Percentiles rank a stretch among this genome's conserved stretches.
These are phyloP conservation scores for Tylopilus intermedius DNA, from an alignment of 768 basidiomycete genomes.

Conservation along the genomic window DNA sequence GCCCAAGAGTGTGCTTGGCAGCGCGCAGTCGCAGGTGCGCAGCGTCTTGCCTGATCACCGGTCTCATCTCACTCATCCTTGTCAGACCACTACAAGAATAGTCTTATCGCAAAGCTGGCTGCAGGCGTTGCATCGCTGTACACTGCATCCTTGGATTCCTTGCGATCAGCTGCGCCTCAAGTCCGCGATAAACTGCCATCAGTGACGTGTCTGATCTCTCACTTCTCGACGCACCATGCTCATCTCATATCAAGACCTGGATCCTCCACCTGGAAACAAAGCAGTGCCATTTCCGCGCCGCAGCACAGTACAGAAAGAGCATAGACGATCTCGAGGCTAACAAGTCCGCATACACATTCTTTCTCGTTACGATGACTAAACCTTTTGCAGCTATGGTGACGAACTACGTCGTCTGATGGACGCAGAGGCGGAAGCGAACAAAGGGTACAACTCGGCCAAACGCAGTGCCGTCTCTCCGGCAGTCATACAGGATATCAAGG, in stretches of 20 bases:
- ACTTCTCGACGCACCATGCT: slow-evolving; percentile 4
- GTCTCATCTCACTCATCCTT: background rate
- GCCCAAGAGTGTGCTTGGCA: slow-evolving; percentile 98
- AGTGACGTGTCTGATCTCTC: slow-evolving; percentile 34
- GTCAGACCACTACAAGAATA: slow-evolving; percentile 70
- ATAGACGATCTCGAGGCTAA: slow-evolving; percentile 80
- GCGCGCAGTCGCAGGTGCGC: slow-evolving; percentile 73
- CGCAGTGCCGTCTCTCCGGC: slow-evolving; percentile 55
- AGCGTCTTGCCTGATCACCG: background rate
- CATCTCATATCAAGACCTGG: slow-evolving; percentile 51
- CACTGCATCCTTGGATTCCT: slow-evolving; percentile 39
- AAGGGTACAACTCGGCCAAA: slow-evolving; percentile 63
- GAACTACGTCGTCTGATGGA: slow-evolving; percentile 76
- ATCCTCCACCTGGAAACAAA: slow-evolving; percentile 79
- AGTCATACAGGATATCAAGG: slow-evolving; percentile 78
- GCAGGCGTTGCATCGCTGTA: slow-evolving; percentile 71
- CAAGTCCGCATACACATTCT: slow-evolving; percentile 39
- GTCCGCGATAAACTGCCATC: slow-evolving; percentile 49
- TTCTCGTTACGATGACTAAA: slow-evolving; percentile 3
- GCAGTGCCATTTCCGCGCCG: slow-evolving; percentile 78
- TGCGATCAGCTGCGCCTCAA: slow-evolving; percentile 41
- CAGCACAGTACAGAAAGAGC: slow-evolving; percentile 83
- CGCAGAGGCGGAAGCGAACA: slow-evolving; percentile 64
- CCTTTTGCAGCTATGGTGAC: slow-evolving; percentile 65
- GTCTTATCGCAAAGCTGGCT: slow-evolving; percentile 77